phyloP scores from a whole-genome alignment of 2,329 filamentous ascomycete genomes.

The Alternaria atra region DNA sequence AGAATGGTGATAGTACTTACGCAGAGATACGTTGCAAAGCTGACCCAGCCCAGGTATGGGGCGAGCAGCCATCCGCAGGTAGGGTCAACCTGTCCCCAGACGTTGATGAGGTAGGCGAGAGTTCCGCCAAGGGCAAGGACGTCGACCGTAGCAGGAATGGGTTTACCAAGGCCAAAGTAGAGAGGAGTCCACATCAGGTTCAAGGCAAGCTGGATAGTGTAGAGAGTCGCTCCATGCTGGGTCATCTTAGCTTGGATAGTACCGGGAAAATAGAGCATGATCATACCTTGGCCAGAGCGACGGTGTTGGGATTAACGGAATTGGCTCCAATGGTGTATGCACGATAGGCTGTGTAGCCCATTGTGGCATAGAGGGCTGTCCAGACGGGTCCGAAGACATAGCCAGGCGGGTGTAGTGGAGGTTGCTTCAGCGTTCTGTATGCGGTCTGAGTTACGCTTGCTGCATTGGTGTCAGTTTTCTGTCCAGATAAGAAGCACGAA shows the following conservation, averaged over 20 bases:
- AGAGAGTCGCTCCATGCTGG: slow-evolving; percentile 75
- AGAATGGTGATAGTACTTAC: slow-evolving; percentile 47
- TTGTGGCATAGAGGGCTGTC: slow-evolving; percentile 69
- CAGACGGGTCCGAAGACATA: slow-evolving; percentile 68
- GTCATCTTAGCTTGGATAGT: slow-evolving; percentile 7
- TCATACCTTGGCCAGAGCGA: slow-evolving; percentile 64
- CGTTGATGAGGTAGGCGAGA: slow-evolving; percentile 72
- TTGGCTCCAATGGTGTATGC: slow-evolving; percentile 71
- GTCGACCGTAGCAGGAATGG: slow-evolving; percentile 77
- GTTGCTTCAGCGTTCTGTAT: slow-evolving; percentile 73
- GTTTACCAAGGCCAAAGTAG: slow-evolving; percentile 82
- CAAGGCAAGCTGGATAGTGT: slow-evolving; percentile 83
- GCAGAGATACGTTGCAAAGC: slow-evolving; percentile 87
- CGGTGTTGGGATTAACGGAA: slow-evolving; percentile 59
- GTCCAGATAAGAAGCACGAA: not conserved
- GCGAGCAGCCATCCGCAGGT: slow-evolving; percentile 76
- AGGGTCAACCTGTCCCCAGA: slow-evolving; percentile 78
- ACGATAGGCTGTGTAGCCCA: slow-evolving; percentile 90
- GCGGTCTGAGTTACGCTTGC: slow-evolving; percentile 60
- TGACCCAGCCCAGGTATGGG: slow-evolving; percentile 86
- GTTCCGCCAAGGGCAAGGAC: slow-evolving; percentile 78
- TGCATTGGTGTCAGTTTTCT: slow-evolving; percentile 8
- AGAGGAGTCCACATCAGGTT: slow-evolving; percentile 93
- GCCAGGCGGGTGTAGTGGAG: slow-evolving; percentile 64
- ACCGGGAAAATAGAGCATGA: not conserved